Evolutionary conservation across 768 basidiomycete genomes (phyloP).

Genomic region (Suillus alpinus): DNA sequence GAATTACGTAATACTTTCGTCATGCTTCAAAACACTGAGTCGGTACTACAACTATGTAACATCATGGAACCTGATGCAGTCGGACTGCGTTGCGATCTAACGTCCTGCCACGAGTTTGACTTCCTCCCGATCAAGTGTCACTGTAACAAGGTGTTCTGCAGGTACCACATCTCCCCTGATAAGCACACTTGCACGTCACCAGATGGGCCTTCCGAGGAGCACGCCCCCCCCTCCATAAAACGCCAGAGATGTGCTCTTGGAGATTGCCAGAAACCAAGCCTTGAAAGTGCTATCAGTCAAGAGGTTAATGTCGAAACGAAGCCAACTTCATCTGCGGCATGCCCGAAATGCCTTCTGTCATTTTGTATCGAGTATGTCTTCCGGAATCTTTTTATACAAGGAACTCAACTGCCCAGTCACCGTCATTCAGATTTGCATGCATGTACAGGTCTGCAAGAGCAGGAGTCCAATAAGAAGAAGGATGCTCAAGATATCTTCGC

Average conservation of each 20-base stretch:
- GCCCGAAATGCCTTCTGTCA: slow-evolving; percentile 49
- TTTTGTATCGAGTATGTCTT: slow-evolving; percentile 63
- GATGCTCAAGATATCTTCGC: slow-evolving; percentile 52
- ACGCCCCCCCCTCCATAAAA: slow-evolving; percentile 20
- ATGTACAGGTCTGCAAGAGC: slow-evolving; percentile 36
- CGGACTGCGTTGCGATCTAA: slow-evolving; percentile 63
- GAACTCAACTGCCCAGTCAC: slow-evolving; percentile 45
- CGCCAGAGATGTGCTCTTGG: slow-evolving; percentile 47
- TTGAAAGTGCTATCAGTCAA: slow-evolving; percentile 38
- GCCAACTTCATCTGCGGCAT: slow-evolving; percentile 31
- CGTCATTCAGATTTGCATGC: slow-evolving; percentile 61
- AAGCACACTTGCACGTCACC: slow-evolving; percentile 51
- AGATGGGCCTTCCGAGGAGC: slow-evolving; percentile 1
- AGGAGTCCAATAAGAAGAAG: slow-evolving; percentile 35
- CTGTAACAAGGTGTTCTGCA: slow-evolving; percentile 63
- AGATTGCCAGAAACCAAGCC: slow-evolving; percentile 54
- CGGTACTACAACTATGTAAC: too few species aligned
- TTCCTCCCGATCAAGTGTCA: slow-evolving; percentile 74
- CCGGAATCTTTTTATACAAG: slow-evolving; percentile 1
- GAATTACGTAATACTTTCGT: not conserved
- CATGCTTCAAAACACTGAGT: not conserved
- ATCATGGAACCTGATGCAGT: slow-evolving; percentile 48
- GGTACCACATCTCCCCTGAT: slow-evolving; percentile 56
- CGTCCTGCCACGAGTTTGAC: slow-evolving; percentile 61
- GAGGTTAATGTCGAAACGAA: slow-evolving; percentile 12